Percentiles rank a stretch among this genome's conserved stretches.
These are phyloP conservation scores for Vicia faba DNA, from an alignment of 306 rosid species.

Conservation along the genomic window DNA sequence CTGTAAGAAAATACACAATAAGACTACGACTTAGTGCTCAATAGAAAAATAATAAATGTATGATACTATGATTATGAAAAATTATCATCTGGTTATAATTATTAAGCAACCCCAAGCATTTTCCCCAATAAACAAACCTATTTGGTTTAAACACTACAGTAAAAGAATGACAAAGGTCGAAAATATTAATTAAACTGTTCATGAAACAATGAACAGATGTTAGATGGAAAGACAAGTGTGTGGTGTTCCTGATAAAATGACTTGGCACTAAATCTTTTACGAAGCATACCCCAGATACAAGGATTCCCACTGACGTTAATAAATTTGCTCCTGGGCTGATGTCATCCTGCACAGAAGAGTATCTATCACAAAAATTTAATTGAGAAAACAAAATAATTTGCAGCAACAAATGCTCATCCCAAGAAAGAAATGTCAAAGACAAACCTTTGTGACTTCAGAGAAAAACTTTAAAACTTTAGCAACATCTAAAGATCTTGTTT, in stretches of 20 bases:
- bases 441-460: conserved; percentile 82
- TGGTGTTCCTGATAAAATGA: conserved; percentile 27
- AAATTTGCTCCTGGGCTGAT: conserved; percentile 90
- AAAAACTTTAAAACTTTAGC: conserved; percentile 72
- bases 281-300: conserved; percentile 89
- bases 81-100: neutral
- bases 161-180: conserved; percentile 22
- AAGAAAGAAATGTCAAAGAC: conserved; percentile 36
- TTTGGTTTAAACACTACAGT: conserved; percentile 9
- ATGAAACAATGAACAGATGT: conserved; percentile 22
- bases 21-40: conserved; percentile 30
- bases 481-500: conserved; percentile 76
- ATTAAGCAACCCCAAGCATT: conserved; percentile 20
- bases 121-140: conserved; percentile 28
- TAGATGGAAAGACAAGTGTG: conserved; percentile 10
- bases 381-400: conserved; percentile 13
- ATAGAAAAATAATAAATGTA: conserved; percentile 10
- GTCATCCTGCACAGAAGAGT: conserved; percentile 70
- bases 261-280: conserved; percentile 29
- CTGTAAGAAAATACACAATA: conserved; percentile 52
- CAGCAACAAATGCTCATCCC: conserved; percentile 18
- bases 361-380: neutral
- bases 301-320: conserved; percentile 83
- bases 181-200: conserved; percentile 21
- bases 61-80: conserved; percentile 3